Evolutionary conservation across 345 rosid species (phyloP), one percentile per base, ranked within the genome.

Genomic region (Pistacia vera): DNA sequence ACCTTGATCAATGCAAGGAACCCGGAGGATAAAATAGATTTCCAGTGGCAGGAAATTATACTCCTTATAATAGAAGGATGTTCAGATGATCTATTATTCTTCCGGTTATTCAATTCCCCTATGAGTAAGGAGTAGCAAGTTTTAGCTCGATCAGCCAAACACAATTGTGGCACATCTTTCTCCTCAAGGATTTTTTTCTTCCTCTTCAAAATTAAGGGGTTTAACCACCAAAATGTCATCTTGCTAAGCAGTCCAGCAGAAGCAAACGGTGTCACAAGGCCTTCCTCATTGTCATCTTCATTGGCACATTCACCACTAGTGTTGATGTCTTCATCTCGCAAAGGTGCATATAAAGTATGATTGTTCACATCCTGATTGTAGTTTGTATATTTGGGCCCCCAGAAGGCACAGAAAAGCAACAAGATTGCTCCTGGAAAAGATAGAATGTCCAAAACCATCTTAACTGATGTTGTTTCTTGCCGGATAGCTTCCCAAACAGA

Each of bases 181-280:
- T 83, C 82, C 30, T 77, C 85, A 2, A 90, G 83, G 35, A 80
- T 38, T 73, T 83, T 81, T 70, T 79, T 62, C 46, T 79, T 84
- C 4, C 94, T 90, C 44, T 81, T 81, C 57, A 71, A 80, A 86
- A 88, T 52, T 25, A 90, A 64, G 44, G 92, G 83, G 79, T 84
- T 84, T 75, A 88, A 56, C 94, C 92, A 90, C 89, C 87, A 87
- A 78, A 90, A 88, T 28, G 86, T 75, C 79, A 85, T 75, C 63
- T 28, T 72, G 58, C 86, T 87, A 18, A 87, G 74, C 66, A 83
- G 35, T 9, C 88, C 87, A 28, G 89, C 88, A 52, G 60, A 65
- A 18, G 86, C 82, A 75, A 85, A 90, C 13, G 85, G 85, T 51
- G 88, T 87, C 51, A 79, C 63, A 52, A 70, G 59, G 9, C 69